Base-by-base conservation (phyloP, 2,329 filamentous ascomycete genomes). In the Zasmidium citrigriseum region DNA sequence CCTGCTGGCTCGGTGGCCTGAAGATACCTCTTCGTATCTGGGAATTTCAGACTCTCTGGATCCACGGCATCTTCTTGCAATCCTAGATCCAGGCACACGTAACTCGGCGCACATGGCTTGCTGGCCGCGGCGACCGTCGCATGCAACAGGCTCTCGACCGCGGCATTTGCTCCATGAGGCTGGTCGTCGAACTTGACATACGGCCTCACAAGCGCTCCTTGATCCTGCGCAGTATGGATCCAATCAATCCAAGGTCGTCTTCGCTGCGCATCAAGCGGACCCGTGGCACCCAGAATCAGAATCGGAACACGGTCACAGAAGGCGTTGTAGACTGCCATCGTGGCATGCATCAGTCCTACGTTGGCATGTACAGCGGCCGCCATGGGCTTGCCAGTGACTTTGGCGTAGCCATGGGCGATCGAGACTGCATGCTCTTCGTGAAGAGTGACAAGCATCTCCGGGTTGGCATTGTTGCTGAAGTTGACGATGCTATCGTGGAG, bases 131-230 rank as follows among this genome's bases (percentile, higher is more conserved):
- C 54, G 4, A 57, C 58, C 23, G 58, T 57, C 16, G 60, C 60
- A 23, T 62, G 62, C 10, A 64, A 25, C 4, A 64, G 23, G 49
- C 58, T 61, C 25, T 56, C 52, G 7, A 63, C 48, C 3, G 58
- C 63, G 5, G 60, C 63, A 24, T 63, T 54, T 2, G 52, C 47
- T 22, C 55, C 51, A 21, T 61, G 58, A 5, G 63, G 60, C 46
- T 65, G 60, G 50, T 65, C 63, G 34, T 65, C 63, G 27, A 63
- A 63, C 25, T 61, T 65, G 29, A 63, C 53, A 21, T 58, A 63
- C 7, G 53, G 55, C 20, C 63, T 34, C 14, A 65, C 49, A 12
- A 65, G 27, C 12, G 63, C 60, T n/a, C 50, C 60, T 55, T 63
- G 63, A 25, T 65, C 60, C 10, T 58, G 57, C 14, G 60, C 60